Percentiles rank a stretch among this genome's conserved stretches.
phyloP scores from a whole-genome alignment of 1,284 basidiomycete genomes.

The Microbotryomycetes sp. region DNA sequence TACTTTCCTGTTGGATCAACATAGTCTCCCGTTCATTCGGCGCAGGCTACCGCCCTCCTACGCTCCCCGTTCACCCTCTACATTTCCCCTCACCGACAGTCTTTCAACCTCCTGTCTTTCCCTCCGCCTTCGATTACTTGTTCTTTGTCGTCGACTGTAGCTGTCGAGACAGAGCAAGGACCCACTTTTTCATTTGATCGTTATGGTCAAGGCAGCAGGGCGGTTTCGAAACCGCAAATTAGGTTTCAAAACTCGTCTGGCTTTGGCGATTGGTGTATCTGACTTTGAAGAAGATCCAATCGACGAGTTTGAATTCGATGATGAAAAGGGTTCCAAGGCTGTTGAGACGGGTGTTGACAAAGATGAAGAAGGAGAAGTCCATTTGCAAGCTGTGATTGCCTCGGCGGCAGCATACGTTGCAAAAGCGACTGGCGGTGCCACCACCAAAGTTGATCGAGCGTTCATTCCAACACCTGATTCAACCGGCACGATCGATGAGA shows the following conservation, averaged over 20 bases:
- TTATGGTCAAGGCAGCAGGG: conserved; percentile 34
- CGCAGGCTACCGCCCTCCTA: not conserved
- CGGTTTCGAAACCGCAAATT: conserved; percentile 42
- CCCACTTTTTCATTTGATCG: not conserved
- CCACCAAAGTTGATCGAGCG: conserved; percentile 22
- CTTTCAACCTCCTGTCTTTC: not conserved
- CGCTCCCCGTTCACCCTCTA: not conserved
- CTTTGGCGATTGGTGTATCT: conserved; percentile 36
- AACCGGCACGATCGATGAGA: conserved; percentile 65
- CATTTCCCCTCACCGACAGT: too few species aligned
- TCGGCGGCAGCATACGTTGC: conserved; percentile 54
- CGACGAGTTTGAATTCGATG: conserved; percentile 25
- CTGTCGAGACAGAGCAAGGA: not conserved
- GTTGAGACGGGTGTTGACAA: conserved; percentile 42
- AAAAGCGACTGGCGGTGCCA: not conserved
- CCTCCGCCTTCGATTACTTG: too few species aligned
- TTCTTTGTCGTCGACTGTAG: not conserved
- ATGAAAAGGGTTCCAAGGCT: conserved; percentile 28
- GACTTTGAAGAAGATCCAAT: conserved; percentile 32
- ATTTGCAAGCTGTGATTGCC: conserved; percentile 76
- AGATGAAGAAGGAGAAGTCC: conserved; percentile 59
- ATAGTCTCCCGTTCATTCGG: not conserved
- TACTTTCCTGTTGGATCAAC: not conserved
- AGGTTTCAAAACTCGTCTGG: conserved; percentile 40
- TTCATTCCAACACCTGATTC: conserved; percentile 91